Conservation (phyloP, 768 basidiomycete species). For the Kwoniella sp. region DNA sequence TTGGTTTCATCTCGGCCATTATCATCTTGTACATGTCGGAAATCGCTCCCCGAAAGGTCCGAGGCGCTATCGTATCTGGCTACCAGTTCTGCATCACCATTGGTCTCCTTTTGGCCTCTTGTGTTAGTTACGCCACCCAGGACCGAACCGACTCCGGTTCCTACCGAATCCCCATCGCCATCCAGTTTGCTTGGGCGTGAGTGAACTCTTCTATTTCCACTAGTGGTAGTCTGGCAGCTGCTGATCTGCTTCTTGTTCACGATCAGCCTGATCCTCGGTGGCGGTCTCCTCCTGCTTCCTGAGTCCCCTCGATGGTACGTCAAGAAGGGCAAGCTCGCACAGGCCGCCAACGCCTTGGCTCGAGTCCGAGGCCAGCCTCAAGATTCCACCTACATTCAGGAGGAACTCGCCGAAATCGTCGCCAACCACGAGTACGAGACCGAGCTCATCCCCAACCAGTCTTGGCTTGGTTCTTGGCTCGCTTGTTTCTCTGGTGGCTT, state of each 20-base stretch:
- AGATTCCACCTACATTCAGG: slow-evolving; percentile 52
- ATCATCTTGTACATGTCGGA: slow-evolving; percentile 57
- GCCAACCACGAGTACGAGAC: slow-evolving; percentile 57
- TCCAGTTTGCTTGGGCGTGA: slow-evolving; percentile 53
- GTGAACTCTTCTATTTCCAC: neutral
- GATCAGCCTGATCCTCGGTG: slow-evolving; percentile 44
- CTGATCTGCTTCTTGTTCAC: neutral
- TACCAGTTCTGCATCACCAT: slow-evolving; percentile 58
- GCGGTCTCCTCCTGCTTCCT: slow-evolving; percentile 56
- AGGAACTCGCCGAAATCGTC: slow-evolving; percentile 56
- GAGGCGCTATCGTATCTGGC: slow-evolving; percentile 57
- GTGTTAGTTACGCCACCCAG: slow-evolving; percentile 56
- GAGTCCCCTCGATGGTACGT: slow-evolving; percentile 58
- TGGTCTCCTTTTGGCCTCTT: slow-evolving; percentile 55
- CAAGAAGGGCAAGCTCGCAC: slow-evolving; percentile 53
- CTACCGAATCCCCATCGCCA: slow-evolving; percentile 56
- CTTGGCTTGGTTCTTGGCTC: slow-evolving; percentile 49
- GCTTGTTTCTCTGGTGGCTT: slow-evolving; percentile 55
- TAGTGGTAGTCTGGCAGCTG: neutral
- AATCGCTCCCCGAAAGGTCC: slow-evolving; percentile 55
- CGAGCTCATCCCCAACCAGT: slow-evolving; percentile 44
- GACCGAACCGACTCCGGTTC: slow-evolving; percentile 49
- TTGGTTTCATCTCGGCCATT: slow-evolving; percentile 54
- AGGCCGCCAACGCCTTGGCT: slow-evolving; percentile 45
- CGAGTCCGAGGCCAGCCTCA: slow-evolving; percentile 53